Evolutionary conservation across 345 rosid species (phyloP).

Genomic region (Ceriops decandra): DNA sequence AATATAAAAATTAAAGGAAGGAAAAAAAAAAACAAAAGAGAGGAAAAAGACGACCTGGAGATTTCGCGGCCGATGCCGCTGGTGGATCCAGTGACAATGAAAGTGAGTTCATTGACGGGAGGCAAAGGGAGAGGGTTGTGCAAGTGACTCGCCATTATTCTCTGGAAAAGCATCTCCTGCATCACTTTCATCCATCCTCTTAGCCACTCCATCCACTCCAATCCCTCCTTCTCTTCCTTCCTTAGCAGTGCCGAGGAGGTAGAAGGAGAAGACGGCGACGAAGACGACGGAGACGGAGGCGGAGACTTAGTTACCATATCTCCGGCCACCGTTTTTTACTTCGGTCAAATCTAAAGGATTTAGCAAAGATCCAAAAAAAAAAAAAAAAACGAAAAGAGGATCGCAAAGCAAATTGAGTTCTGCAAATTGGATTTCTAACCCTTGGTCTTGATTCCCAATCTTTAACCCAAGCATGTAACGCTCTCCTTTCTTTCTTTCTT

Average conservation of each 20-base stretch:
- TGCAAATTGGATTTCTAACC: too few relatives aligned
- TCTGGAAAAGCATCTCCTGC: constrained; percentile 76
- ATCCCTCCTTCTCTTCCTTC: constrained; percentile 46
- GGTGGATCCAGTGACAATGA: constrained; percentile 92
- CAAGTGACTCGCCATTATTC: constrained; percentile 77
- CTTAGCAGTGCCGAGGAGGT: background rate
- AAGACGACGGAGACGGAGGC: too few relatives aligned
- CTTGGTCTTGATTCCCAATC: too few relatives aligned
- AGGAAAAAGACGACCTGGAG: constrained; percentile 40
- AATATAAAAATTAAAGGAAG: background rate
- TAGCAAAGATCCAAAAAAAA: too few relatives aligned
- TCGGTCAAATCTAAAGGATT: too few relatives aligned
- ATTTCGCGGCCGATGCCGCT: constrained; percentile 94
- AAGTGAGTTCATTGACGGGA: constrained; percentile 65
- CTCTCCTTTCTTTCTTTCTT: too few relatives aligned
- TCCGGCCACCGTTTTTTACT: too few relatives aligned
- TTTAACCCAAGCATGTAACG: too few relatives aligned
- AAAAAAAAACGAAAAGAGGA: too few relatives aligned
- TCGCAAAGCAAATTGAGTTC: too few relatives aligned
- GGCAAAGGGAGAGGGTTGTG: constrained; percentile 77
- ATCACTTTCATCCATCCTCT: constrained; percentile 73
- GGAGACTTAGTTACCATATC: too few relatives aligned
- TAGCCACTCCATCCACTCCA: constrained; percentile 94
- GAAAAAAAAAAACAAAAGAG: too few relatives aligned
- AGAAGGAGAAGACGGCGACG: background rate